Evolutionary conservation across 2,329 filamentous ascomycete species (phyloP), one percentile per base, ranked within the genome.

Genomic region (Ceratocystis cacaofunesta): DNA sequence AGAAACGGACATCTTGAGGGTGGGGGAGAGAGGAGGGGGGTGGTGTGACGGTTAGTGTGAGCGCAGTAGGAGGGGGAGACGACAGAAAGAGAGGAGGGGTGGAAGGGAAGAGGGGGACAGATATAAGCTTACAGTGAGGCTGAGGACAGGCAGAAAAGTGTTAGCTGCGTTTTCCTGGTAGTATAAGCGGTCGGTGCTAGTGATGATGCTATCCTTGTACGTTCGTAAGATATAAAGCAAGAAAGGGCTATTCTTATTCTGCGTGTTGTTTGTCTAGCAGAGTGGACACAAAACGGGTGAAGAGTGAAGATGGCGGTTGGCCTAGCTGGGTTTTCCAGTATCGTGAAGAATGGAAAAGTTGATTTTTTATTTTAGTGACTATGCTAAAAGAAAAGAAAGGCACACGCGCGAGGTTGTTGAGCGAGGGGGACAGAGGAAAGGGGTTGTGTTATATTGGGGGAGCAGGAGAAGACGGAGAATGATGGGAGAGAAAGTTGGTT

Each of bases 1-100:
- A 32, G 61, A 67, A 22, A 65, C 61, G 22, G 66, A 67, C 66
- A 67, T 67, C 63, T 67, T 41, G 25, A 22, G 61, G 19, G 43
- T 25, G 22, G 57, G 43, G 17, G 6, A 12, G 32, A 17, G 19
- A 52, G 19, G 19, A 41, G 12, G 17, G 32, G 44, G 22, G 8
- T 50, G 22, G 61, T 63, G 61, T 41, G 48, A 25, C 19, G 48
- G 36, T 15, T 46, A 65, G 36, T 28, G 43, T 10, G 25, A 46
- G 15, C n/a, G 8, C 5, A 62, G 44, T 17, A 15, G 7, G 7
- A 32, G 25, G 12, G 5, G 28, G n/a, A n/a, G 57, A 46, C 7
- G n/a, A 12, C 7, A n/a, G 19, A n/a, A 30, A 17, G 25, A 12
- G 52, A 22, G 12, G 10, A 15, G 25, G 52, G 36, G 36, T 17